Conservation (phyloP, 768 basidiomycete genomes). For the Pulveroboletus sp. region DNA sequence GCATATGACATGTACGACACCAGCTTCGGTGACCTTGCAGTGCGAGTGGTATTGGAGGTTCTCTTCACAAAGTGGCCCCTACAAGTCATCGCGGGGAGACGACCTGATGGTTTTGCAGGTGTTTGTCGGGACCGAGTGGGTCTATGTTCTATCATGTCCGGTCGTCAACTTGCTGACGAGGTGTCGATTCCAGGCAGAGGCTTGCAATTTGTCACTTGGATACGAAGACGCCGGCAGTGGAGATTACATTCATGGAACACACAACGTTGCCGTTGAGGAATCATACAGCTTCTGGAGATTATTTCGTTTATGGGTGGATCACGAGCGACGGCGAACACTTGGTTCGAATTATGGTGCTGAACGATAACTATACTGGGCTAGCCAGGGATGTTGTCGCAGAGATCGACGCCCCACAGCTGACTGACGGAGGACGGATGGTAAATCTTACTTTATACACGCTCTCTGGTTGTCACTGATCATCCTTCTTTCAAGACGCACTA, state of each 20-base stretch:
- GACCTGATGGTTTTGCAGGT: constrained; percentile 27
- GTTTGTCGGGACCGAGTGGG: constrained; percentile 23
- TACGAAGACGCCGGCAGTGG: constrained; percentile 24
- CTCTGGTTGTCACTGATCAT: neutral
- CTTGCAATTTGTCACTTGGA: constrained; percentile 27
- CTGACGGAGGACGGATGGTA: constrained; percentile 26
- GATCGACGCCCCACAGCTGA: constrained; percentile 24
- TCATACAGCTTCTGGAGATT: constrained; percentile 22
- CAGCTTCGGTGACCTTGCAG: constrained; percentile 23
- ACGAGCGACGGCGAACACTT: constrained; percentile 26
- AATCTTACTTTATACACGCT: neutral
- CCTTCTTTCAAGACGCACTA: constrained; percentile 21
- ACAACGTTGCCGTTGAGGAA: constrained; percentile 20
- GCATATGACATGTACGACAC: neutral
- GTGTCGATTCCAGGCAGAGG: constrained; percentile 8
- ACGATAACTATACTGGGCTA: constrained; percentile 20
- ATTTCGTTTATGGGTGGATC: constrained; percentile 29
- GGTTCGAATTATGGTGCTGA: constrained; percentile 28
- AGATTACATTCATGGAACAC: constrained; percentile 21
- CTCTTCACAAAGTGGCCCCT: constrained; percentile 21
- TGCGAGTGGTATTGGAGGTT: constrained; percentile 28
- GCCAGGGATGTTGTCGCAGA: constrained; percentile 21
- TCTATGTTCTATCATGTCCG: neutral
- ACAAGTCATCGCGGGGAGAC: constrained; percentile 30
- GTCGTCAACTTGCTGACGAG: neutral